phyloP scores from a whole-genome alignment of 345 rosid species.

The Citrus sinensis region DVS_A1.0 CM039167.1:25460501-25461000 shows the following conservation, averaged over 20 bases:
- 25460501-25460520: slow-evolving; percentile 32
- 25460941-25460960: slow-evolving; percentile 24
- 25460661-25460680: slow-evolving; percentile 31
- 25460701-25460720: slow-evolving; percentile 12
- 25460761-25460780: slow-evolving; percentile 44
- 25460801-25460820: slow-evolving; percentile 26
- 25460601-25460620: slow-evolving; percentile 41
- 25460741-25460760: slow-evolving; percentile 36
- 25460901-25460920: slow-evolving; percentile 23
- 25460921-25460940: slow-evolving; percentile 5
- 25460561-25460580: slow-evolving; percentile 38
- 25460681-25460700: slow-evolving; percentile 30
- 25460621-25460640: slow-evolving; percentile 35
- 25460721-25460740: background rate
- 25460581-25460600: slow-evolving; percentile 35
- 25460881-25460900: slow-evolving; percentile 30
- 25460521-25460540: slow-evolving; percentile 36
- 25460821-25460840: slow-evolving; percentile 25
- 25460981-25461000: slow-evolving; percentile 19
- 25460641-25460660: slow-evolving; percentile 52
- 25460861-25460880: slow-evolving; percentile 23
- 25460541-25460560: slow-evolving; percentile 39
- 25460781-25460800: slow-evolving; percentile 43
- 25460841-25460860: slow-evolving; percentile 23
- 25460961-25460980: slow-evolving; percentile 28